Percentiles rank a stretch among this genome's conserved stretches.
phyloP scores from a whole-genome alignment of 2,329 filamentous ascomycete genomes.

The Sporothrix pseudoabietina region DNA sequence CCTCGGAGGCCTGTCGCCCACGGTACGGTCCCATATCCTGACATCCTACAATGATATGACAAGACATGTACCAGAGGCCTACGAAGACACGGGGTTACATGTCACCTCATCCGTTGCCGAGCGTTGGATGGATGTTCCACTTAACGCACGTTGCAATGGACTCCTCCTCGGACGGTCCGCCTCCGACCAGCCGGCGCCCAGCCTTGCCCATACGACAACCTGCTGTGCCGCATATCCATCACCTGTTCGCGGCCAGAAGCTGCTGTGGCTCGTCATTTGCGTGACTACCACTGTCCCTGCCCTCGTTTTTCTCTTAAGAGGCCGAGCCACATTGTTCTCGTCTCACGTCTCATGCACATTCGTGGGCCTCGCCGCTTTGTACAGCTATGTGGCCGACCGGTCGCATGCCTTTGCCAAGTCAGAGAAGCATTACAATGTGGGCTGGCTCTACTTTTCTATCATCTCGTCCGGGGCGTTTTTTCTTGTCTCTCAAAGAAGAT shows the following conservation, averaged over 20 bases:
- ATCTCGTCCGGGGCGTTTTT: slow-evolving; percentile 25
- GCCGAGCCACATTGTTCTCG: background rate
- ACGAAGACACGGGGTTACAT: slow-evolving; percentile 53
- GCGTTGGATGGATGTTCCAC: slow-evolving; percentile 54
- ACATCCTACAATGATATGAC: slow-evolving; percentile 57
- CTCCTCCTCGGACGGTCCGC: slow-evolving; percentile 39
- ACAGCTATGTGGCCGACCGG: slow-evolving; percentile 58
- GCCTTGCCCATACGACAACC: slow-evolving; percentile 49
- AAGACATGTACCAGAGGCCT: slow-evolving; percentile 40
- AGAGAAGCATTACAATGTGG: slow-evolving; percentile 43
- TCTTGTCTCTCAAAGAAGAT: background rate
- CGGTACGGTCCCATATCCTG: slow-evolving; percentile 49
- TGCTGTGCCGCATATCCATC: slow-evolving; percentile 54
- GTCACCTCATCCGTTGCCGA: slow-evolving; percentile 50
- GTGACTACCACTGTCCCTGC: background rate
- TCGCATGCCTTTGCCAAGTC: slow-evolving; percentile 56
- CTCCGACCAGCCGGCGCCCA: slow-evolving; percentile 37
- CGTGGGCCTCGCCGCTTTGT: slow-evolving; percentile 36
- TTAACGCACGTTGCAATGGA: slow-evolving; percentile 59
- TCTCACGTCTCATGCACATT: background rate
- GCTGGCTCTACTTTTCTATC: slow-evolving; percentile 39
- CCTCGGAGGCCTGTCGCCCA: slow-evolving; percentile 47
- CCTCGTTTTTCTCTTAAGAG: background rate
- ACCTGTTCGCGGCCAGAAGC: slow-evolving; percentile 43
- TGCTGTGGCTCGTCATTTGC: slow-evolving; percentile 24